Evolutionary conservation across 352 stramenopile genomes (phyloP).

Genomic region (Phytopythium kandeliae): DNA sequence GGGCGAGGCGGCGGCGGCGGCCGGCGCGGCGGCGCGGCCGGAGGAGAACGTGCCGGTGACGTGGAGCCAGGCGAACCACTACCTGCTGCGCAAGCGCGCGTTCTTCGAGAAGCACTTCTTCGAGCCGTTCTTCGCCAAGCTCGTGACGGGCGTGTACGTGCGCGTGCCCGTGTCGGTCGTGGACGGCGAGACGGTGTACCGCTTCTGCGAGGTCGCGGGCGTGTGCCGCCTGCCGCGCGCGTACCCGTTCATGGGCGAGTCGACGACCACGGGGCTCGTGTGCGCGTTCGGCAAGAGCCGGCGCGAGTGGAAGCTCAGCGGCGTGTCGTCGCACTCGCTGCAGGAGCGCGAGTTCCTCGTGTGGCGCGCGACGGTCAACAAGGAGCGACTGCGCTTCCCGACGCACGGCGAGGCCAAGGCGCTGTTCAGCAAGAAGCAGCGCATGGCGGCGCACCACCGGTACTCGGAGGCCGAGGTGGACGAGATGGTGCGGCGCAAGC

Average conservation of each 20-base stretch:
- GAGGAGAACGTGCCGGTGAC: constrained; percentile 70
- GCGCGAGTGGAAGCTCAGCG: constrained; percentile 69
- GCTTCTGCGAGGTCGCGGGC: constrained; percentile 76
- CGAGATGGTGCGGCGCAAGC: constrained; percentile 74
- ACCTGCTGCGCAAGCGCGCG: constrained; percentile 59
- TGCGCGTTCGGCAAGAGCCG: constrained; percentile 78
- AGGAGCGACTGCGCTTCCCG: constrained; percentile 64
- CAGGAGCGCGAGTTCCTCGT: constrained; percentile 76
- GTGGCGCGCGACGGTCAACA: constrained; percentile 77
- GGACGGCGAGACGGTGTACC: constrained; percentile 78
- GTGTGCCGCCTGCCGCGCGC: constrained; percentile 47
- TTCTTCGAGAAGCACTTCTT: constrained; percentile 88
- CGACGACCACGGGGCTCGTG: constrained; percentile 60
- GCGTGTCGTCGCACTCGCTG: constrained; percentile 67
- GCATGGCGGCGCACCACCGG: constrained; percentile 61
- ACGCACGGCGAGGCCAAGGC: constrained; percentile 69
- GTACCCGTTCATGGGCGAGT: constrained; percentile 73
- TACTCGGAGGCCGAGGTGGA: constrained; percentile 80
- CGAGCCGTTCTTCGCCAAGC: constrained; percentile 77
- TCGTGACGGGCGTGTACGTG: constrained; percentile 74
- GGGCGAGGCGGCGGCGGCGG: constrained; percentile 33
- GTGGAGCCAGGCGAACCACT: constrained; percentile 75
- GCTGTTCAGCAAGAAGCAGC: constrained; percentile 52
- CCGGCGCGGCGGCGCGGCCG: constrained; percentile 26
- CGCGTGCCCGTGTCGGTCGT: constrained; percentile 62